Base-by-base conservation (phyloP, 2,329 filamentous ascomycete species). In the Fusarium sp. region DNA sequence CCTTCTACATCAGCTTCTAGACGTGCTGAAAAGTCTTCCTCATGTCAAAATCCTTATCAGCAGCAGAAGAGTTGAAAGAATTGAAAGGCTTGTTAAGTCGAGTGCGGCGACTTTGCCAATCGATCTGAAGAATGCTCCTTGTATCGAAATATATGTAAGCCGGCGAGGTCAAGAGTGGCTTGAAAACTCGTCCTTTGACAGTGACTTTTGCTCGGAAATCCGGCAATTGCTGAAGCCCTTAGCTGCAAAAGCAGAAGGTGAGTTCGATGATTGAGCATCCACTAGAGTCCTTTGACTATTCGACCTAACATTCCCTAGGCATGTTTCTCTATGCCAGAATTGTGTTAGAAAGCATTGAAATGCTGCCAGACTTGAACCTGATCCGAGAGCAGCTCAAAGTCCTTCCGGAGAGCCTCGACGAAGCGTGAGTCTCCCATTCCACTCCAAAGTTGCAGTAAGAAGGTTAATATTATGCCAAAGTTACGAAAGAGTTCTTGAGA, bases 371-470 rank as follows among this genome's bases (percentile, higher is more conserved):
- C 3, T 20, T 51, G 23, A 23, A 40, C 6, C 28, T 26, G 5
- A 38, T 51, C 9, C 47, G 47, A 30, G 34, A 38, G 1, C 47
- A 51, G n/a, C 47, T 51, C 2, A 30, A 18, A 0, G 9, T 1
- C 0, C 47, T 51, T 15, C 47, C 47, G 1, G 23, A 51, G 2
- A 36, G 47, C 1, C 47, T 51, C 1, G 47, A 51, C 12, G 47
- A 51, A 8, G 34, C 34, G 47, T 51, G 16, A 18, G 47, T 38
- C 6, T 12, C 12, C n/a, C 11, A 2, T 2, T 20, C 18, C 1
- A 28, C 0, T 3, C 4, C 9, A 1, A 0, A 9, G 8, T 11
- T 26, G 10, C 5, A 36, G 2, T 16, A n/a, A 11, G 18, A 30
- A 26, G 10, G 7, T n/a, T 20, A 8, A 50, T 6, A 8, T 15